A percentile compares a stretch with the other conserved stretches of the same genome.
Conservation (phyloP, 2,329 filamentous ascomycete species). For the Fusarium circinatum region DNA sequence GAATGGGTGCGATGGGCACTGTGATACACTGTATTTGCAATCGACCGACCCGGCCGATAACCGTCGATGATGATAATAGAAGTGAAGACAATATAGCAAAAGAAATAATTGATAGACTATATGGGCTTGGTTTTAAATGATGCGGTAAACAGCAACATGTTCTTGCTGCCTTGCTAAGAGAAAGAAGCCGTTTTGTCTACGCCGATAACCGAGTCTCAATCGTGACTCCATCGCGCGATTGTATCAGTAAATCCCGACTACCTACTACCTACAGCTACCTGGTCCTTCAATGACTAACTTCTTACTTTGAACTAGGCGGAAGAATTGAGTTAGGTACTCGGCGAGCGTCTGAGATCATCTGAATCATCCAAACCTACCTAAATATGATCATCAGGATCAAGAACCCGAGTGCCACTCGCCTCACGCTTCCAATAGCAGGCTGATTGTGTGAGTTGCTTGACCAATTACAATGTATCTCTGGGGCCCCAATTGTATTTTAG, state of each 20-base stretch:
- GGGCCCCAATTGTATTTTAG: not conserved
- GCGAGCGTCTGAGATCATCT: not conserved
- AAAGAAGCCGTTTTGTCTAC: not conserved
- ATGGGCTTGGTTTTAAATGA: not conserved
- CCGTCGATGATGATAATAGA: not conserved
- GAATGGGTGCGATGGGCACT: slow-evolving; percentile 2
- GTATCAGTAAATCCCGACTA: not conserved
- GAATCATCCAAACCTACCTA: not conserved
- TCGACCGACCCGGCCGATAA: slow-evolving; percentile 33
- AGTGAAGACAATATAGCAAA: not conserved
- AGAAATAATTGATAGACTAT: not conserved
- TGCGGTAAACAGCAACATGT: not conserved
- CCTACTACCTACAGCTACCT: not conserved
- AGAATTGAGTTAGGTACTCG: not conserved
- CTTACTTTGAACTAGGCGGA: not conserved
- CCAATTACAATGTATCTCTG: not conserved
- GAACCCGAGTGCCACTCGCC: not conserved
- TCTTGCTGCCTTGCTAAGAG: no score
- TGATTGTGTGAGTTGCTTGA: not conserved
- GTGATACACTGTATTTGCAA: slow-evolving; percentile 12
- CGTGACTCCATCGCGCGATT: slow-evolving; percentile 3
- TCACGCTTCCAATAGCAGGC: not conserved
- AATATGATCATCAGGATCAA: not conserved
- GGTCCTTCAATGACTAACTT: not conserved
- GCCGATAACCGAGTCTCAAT: slow-evolving; percentile 23